Evolutionary conservation across 805 yeast species (phyloP).

Genomic region (Saccharomycopsis sp.): DNA sequence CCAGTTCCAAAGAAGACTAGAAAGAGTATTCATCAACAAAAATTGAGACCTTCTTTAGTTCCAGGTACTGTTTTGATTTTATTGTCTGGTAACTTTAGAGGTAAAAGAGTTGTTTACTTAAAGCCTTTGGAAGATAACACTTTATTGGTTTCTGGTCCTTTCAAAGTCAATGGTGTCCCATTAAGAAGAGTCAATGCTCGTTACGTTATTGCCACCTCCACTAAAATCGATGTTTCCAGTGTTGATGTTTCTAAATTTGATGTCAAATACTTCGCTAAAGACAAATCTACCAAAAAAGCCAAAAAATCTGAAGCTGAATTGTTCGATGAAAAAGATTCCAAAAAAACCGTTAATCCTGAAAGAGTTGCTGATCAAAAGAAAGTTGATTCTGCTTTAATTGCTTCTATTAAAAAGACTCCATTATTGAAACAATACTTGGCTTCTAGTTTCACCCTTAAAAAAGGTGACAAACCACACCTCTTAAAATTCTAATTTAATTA

Average conservation of each 20-base stretch:
- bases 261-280: constrained; percentile 94
- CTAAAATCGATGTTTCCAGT: constrained; percentile 69
- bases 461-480: constrained; percentile 97
- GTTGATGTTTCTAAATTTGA: constrained; percentile 86
- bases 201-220: constrained; percentile 98
- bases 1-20: constrained; percentile 83
- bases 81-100: constrained; percentile 99
- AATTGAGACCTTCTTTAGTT: constrained; percentile 88
- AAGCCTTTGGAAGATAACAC: constrained; percentile 98
- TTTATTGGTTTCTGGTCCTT: constrained; percentile 94
- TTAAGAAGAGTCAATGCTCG: constrained; percentile 98
- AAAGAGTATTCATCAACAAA: constrained; percentile 88
- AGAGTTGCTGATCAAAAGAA: constrained; percentile 95
- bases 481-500: constrained; percentile 70
- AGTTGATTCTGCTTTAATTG: constrained; percentile 84
- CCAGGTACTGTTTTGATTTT: constrained; percentile 97
- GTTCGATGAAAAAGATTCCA: constrained; percentile 64
- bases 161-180: constrained; percentile 99
- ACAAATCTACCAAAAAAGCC: constrained; percentile 63
- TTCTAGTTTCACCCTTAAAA: constrained; percentile 90
- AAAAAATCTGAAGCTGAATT: constrained; percentile 87
- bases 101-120: constrained; percentile 98
- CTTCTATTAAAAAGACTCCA: constrained; percentile 96
- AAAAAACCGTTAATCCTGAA: constrained; percentile 83
- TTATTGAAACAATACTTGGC: constrained; percentile 94